phyloP scores from a whole-genome alignment of 176 grass and related monocot genomes.

The Pontederia crassipes region DNA sequence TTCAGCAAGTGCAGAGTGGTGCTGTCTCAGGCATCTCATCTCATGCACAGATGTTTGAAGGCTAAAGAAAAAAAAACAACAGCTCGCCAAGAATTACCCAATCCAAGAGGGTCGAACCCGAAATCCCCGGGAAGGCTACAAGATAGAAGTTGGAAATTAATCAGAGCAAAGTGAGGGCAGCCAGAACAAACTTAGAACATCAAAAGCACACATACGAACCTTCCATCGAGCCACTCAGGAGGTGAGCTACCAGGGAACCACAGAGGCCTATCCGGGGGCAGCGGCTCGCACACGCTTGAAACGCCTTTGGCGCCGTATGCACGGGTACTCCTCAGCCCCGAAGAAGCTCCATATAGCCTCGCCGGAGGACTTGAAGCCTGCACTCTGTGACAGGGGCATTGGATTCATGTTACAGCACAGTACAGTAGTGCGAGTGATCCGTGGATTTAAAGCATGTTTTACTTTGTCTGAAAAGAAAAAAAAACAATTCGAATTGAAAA shows the following conservation, averaged over 20 bases:
- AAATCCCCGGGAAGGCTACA: conserved; percentile 80
- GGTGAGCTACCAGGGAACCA: conserved; percentile 80
- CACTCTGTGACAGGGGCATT: neutral
- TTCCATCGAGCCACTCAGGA: conserved; percentile 86
- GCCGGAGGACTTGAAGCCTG: conserved; percentile 6
- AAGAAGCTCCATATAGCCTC: neutral
- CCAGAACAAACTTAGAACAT: neutral
- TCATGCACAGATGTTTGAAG: too few species aligned
- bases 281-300: conserved; percentile 64
- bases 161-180: neutral
- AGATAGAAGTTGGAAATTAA: neutral
- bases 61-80: too few species aligned
- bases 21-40: too few species aligned
- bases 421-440: too few species aligned
- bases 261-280: conserved; percentile 70
- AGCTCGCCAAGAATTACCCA: conserved; percentile 27
- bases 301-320: conserved; percentile 54
- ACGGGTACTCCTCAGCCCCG: conserved; percentile 2
- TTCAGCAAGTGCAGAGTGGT: too few species aligned
- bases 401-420: too few species aligned
- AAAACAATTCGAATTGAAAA: too few species aligned
- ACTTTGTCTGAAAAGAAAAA: too few species aligned
- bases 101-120: conserved; percentile 76
- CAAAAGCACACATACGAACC: conserved; percentile 19
- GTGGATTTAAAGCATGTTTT: too few species aligned